Evolutionary conservation across 2,329 filamentous ascomycete species (phyloP).

Genomic region (Dactylonectria macrodidyma): DNA sequence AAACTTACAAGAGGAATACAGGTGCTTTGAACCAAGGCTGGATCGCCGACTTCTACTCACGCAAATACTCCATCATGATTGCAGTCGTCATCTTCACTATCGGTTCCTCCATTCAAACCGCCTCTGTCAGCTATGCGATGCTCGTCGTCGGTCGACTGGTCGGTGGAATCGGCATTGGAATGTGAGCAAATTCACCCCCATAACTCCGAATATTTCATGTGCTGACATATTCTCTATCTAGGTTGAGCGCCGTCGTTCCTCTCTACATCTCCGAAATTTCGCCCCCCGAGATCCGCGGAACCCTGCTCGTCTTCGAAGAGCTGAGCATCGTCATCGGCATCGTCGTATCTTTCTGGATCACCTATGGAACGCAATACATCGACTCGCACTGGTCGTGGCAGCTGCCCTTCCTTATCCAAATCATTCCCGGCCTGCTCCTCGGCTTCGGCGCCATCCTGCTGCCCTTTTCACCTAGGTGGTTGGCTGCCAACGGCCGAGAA

Average conservation of each 20-base stretch:
- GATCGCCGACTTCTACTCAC: constrained; percentile 51
- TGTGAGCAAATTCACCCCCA: constrained; percentile 34
- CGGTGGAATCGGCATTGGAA: constrained; percentile 61
- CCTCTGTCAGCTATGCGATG: constrained; percentile 57
- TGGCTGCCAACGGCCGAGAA: constrained; percentile 45
- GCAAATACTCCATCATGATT: constrained; percentile 53
- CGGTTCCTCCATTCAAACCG: constrained; percentile 60
- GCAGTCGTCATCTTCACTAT: constrained; percentile 55
- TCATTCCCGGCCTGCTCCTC: constrained; percentile 45
- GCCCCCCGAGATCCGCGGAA: constrained; percentile 63
- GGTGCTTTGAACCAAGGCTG: constrained; percentile 61
- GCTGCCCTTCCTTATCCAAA: constrained; percentile 50
- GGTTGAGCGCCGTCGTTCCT: constrained; percentile 54
- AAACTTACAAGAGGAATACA: background rate
- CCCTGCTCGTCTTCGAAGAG: constrained; percentile 60
- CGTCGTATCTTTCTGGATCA: constrained; percentile 51
- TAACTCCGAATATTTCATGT: background rate
- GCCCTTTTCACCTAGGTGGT: constrained; percentile 49
- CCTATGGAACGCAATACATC: constrained; percentile 49
- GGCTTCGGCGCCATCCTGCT: constrained; percentile 45
- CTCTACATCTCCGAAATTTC: constrained; percentile 64
- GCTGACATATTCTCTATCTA: background rate
- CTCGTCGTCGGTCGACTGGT: constrained; percentile 59
- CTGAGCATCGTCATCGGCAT: constrained; percentile 52
- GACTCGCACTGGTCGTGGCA: constrained; percentile 47